Percentiles rank a stretch among this genome's conserved stretches.
These are phyloP conservation scores for Fusarium caatingaense DNA, from an alignment of 2,329 filamentous ascomycete genomes.

Conservation along the genomic window DNA sequence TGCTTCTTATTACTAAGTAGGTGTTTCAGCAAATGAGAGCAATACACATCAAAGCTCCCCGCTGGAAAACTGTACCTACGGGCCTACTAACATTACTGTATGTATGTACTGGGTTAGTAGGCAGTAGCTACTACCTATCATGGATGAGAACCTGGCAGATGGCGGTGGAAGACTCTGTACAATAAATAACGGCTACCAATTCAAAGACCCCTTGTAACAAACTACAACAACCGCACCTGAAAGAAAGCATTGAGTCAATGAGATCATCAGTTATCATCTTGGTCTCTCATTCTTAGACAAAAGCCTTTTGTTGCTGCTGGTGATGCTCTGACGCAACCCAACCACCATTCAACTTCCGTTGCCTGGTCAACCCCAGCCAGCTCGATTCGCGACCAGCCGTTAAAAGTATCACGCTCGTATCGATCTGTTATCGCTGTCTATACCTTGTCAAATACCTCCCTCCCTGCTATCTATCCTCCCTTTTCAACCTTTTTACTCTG, in stretches of 20 bases:
- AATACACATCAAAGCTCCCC: conserved; percentile 44
- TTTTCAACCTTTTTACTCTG: conserved; percentile 9
- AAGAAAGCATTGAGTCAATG: conserved; percentile 3
- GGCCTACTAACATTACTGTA: not conserved
- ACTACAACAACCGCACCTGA: not conserved
- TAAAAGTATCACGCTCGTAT: conserved; percentile 35
- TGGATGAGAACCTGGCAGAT: conserved; percentile 11
- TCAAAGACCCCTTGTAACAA: conserved; percentile 1
- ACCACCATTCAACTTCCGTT: conserved; percentile 33
- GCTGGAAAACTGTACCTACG: conserved; percentile 24
- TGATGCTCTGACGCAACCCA: conserved; percentile 40
- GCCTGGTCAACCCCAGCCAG: conserved; percentile 45
- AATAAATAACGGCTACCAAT: conserved; percentile 15
- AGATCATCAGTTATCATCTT: conserved; percentile 21
- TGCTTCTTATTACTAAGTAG: conserved; percentile 14
- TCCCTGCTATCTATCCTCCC: conserved; percentile 11
- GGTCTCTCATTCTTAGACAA: conserved; percentile 16
- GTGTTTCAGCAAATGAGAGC: conserved; percentile 42
- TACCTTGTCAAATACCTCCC: conserved; percentile 9
- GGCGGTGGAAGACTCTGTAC: conserved; percentile 31
- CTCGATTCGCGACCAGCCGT: conserved; percentile 25
- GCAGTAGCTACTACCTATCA: not conserved
- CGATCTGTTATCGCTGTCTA: not conserved
- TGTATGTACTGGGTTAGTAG: not conserved
- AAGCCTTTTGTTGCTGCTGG: conserved; percentile 38